These are phyloP conservation scores for Dacryopinax primogenitus DNA, from an alignment of 768 basidiomycete genomes.

Conservation along the genomic window DNA sequence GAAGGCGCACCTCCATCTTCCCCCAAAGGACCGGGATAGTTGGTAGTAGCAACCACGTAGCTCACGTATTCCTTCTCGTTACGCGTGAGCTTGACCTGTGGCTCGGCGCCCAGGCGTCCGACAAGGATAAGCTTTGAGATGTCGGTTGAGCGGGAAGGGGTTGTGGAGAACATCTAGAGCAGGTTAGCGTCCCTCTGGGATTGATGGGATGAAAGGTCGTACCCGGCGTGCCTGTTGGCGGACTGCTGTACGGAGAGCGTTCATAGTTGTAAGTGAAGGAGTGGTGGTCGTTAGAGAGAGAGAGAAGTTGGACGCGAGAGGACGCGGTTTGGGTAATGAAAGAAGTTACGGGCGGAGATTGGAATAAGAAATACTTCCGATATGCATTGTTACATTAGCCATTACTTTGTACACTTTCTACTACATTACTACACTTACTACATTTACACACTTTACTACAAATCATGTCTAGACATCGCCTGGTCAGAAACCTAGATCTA, in stretches of 20 bases:
- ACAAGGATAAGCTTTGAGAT: conserved; percentile 65
- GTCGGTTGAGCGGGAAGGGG: conserved; percentile 37
- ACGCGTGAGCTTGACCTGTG: conserved; percentile 55
- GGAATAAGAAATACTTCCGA: too few species aligned
- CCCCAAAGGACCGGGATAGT: conserved; percentile 37
- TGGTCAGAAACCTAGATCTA: conserved; percentile 74
- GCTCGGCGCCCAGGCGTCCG: conserved; percentile 58
- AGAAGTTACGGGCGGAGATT: too few species aligned
- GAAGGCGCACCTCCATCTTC: not conserved
- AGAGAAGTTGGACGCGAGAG: not conserved
- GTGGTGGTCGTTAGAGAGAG: not conserved
- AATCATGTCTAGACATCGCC: conserved; percentile 81
- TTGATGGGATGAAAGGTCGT: too few species aligned
- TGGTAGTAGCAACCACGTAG: conserved; percentile 70
- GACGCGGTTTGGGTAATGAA: too few species aligned
- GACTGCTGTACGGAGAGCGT: too few species aligned
- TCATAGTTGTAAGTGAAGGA: not conserved
- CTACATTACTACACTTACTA: too few species aligned
- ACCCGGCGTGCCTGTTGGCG: too few species aligned
- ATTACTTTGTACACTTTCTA: not conserved
- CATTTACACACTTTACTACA: not conserved
- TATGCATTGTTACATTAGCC: too few species aligned
- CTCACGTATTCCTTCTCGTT: conserved; percentile 64
- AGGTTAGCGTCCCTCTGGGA: not conserved
- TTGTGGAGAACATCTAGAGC: conserved; percentile 38